phyloP scores from a whole-genome alignment of 148 eudicot species.

The Camellia sinensis region DNA sequence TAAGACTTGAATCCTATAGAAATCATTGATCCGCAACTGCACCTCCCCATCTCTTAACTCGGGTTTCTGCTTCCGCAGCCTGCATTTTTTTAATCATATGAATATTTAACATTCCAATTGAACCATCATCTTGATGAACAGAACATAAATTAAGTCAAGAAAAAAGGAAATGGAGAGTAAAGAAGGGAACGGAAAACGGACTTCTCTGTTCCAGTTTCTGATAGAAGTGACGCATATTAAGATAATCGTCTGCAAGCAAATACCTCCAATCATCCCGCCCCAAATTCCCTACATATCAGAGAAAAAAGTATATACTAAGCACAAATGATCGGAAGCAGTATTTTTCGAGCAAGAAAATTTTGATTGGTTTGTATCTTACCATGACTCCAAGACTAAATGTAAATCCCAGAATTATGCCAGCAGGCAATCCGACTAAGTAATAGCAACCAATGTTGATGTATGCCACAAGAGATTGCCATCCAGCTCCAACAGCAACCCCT shows the following conservation, averaged over 20 bases:
- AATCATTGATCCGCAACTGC: constrained; percentile 36
- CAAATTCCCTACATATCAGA: constrained; percentile 61
- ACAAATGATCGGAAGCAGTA: not conserved
- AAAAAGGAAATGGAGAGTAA: not conserved
- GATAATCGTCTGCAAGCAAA: constrained; percentile 62
- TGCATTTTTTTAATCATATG: constrained; percentile 21
- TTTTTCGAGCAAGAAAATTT: not conserved
- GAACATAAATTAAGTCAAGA: not conserved
- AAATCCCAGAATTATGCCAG: constrained; percentile 71
- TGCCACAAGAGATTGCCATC: constrained; percentile 80
- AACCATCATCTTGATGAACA: not conserved
- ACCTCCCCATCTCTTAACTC: constrained; percentile 78
- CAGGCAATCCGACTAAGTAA: constrained; percentile 71
- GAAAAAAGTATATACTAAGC: not conserved
- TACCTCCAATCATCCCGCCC: constrained; percentile 87
- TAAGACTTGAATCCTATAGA: not conserved
- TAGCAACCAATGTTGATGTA: constrained; percentile 77
- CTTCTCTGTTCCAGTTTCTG: constrained; percentile 77
- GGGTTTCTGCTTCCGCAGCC: constrained; percentile 64
- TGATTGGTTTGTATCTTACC: constrained; percentile 31
- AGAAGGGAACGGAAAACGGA: constrained; percentile 22
- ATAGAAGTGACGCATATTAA: constrained; percentile 43
- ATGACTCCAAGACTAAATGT: constrained; percentile 47
- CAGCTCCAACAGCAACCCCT: constrained; percentile 95
- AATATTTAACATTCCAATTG: not conserved